Evolutionary conservation across 768 basidiomycete species (phyloP).

Genomic region (Xerocomus potaroensis): DNA sequence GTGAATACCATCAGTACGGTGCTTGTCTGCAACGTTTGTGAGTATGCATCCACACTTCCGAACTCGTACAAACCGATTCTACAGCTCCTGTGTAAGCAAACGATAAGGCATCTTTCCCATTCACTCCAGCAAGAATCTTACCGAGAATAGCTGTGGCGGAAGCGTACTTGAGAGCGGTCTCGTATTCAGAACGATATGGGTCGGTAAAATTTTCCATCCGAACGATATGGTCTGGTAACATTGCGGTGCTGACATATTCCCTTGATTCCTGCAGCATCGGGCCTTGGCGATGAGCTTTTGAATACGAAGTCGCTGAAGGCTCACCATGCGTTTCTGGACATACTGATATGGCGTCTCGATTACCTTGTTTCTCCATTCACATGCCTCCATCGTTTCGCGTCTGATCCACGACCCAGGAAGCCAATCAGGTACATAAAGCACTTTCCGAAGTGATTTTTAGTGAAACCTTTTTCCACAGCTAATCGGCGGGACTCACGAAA

Average conservation of each 20-base stretch:
- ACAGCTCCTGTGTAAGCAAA: neutral
- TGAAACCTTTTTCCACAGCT: neutral
- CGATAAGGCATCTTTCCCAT: neutral
- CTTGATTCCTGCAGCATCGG: neutral
- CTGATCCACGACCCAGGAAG: conserved; percentile 38
- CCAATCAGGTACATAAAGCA: conserved; percentile 28
- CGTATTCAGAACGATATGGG: neutral
- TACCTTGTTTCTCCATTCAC: neutral
- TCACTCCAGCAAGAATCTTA: neutral
- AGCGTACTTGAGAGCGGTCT: too few relatives aligned
- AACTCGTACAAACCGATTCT: neutral
- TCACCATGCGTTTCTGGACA: conserved; percentile 32
- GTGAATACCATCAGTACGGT: neutral
- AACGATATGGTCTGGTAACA: conserved; percentile 14
- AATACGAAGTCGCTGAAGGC: neutral
- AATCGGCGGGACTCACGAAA: conserved; percentile 8
- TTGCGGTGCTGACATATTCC: neutral
- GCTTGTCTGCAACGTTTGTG: neutral
- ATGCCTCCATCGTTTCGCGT: conserved; percentile 21
- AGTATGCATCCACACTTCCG: neutral
- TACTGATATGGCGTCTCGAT: conserved; percentile 24
- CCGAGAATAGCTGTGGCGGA: conserved; percentile 12
- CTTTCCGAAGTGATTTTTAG: neutral
- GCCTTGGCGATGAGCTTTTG: too few relatives aligned
- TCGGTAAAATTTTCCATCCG: conserved; percentile 12